These are phyloP conservation scores for Trichoderma atroviride DNA, from an alignment of 2,329 filamentous ascomycete genomes.

Conservation along the genomic window DNA sequence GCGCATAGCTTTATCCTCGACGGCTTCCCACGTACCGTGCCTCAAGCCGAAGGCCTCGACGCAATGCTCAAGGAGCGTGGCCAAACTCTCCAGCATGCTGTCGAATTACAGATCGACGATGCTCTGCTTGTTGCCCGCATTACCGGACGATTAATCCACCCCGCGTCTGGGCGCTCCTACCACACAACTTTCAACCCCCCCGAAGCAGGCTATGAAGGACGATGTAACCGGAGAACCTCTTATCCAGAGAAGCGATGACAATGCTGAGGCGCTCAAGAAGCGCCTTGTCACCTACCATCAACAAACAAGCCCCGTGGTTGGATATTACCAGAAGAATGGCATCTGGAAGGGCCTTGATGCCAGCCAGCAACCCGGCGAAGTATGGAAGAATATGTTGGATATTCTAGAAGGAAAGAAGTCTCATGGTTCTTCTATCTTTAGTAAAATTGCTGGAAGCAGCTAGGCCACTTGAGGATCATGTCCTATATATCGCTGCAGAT, in stretches of 20 bases:
- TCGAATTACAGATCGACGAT: constrained; percentile 97
- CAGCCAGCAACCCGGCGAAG: constrained; percentile 90
- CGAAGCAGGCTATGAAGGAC: constrained; percentile 91
- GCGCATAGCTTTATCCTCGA: constrained; percentile 88
- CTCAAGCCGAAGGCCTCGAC: constrained; percentile 93
- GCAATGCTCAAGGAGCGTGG: constrained; percentile 79
- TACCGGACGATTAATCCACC: constrained; percentile 93
- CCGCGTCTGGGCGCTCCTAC: constrained; percentile 93
- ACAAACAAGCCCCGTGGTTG: constrained; percentile 89
- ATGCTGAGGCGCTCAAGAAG: constrained; percentile 94
- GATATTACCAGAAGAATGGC: constrained; percentile 95
- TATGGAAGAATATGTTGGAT: constrained; percentile 89
- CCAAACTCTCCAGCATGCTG: constrained; percentile 88
- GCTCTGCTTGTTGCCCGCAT: constrained; percentile 91
- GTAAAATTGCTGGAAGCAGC: constrained; percentile 38
- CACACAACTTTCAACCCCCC: constrained; percentile 99
- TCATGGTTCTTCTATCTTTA: constrained; percentile 46
- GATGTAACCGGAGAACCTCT: constrained; percentile 96
- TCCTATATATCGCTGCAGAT: neutral
- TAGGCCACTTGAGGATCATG: constrained; percentile 28
- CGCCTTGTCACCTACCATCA: constrained; percentile 89
- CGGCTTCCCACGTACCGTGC: constrained; percentile 95
- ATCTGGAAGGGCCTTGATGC: constrained; percentile 97
- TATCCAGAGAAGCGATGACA: constrained; percentile 95
- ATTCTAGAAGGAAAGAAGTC: constrained; percentile 69